A percentile compares a stretch with the other conserved stretches of the same genome.
Conservation (phyloP, 176 grass and related monocot genomes). For the Oryza meridionalis region DNA sequence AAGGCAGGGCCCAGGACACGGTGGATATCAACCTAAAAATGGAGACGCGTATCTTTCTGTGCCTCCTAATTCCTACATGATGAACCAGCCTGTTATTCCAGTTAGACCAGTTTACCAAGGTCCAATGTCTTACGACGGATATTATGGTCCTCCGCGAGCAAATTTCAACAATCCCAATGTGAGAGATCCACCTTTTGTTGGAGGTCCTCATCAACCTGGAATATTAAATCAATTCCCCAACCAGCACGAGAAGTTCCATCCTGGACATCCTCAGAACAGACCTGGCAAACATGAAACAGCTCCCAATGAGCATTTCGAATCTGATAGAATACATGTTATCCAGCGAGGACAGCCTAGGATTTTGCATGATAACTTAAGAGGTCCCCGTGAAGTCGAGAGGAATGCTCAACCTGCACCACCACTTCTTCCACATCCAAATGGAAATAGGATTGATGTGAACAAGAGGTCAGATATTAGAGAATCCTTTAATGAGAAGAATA, state of each 20-base stretch:
- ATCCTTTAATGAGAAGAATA: slow-evolving; percentile 43
- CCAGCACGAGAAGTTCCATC: slow-evolving; percentile 52
- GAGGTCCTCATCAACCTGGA: slow-evolving; percentile 56
- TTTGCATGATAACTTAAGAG: slow-evolving; percentile 68
- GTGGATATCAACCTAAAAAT: slow-evolving; percentile 62
- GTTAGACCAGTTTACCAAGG: slow-evolving; percentile 67
- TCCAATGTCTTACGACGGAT: slow-evolving; percentile 73
- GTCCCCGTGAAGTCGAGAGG: slow-evolving; percentile 47
- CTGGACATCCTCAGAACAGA: slow-evolving; percentile 56
- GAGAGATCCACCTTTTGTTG: slow-evolving; percentile 53
- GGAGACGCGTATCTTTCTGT: slow-evolving; percentile 61
- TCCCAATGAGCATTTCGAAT: slow-evolving; percentile 46
- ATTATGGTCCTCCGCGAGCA: slow-evolving; percentile 61
- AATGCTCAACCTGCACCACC: slow-evolving; percentile 56
- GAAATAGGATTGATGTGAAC: slow-evolving; percentile 25
- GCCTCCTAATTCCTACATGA: slow-evolving; percentile 66
- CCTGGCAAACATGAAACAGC: slow-evolving; percentile 48
- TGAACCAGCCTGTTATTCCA: slow-evolving; percentile 74
- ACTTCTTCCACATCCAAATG: slow-evolving; percentile 54
- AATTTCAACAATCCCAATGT: slow-evolving; percentile 58
- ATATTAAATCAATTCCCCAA: slow-evolving; percentile 71
- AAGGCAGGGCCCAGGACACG: slow-evolving; percentile 48
- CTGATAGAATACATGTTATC: slow-evolving; percentile 46
- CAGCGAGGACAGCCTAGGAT: slow-evolving; percentile 72
- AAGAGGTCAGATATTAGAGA: slow-evolving; percentile 41